Percentiles rank a stretch among this genome's conserved stretches.
phyloP scores from a whole-genome alignment of 768 basidiomycete species.

The Rhodotorula diobovata region DNA sequence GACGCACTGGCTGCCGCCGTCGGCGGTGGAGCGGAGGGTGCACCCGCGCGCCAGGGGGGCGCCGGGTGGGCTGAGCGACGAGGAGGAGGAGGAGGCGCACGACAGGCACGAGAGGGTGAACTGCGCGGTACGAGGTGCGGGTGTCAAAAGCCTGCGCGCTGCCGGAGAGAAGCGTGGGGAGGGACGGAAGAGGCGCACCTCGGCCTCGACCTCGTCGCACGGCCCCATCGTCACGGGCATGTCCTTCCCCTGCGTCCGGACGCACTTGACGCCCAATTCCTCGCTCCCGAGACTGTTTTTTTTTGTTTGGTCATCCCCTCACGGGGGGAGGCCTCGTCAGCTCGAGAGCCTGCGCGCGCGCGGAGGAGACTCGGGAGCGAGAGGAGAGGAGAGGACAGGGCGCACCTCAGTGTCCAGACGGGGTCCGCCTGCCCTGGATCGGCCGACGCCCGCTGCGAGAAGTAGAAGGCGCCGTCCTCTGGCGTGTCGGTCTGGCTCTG shows the following conservation, averaged over 20 bases:
- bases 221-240: neutral
- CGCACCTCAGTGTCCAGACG: neutral
- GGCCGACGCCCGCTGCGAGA: neutral
- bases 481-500: slow-evolving; percentile 12
- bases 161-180: neutral
- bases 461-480: neutral
- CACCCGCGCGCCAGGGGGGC: neutral
- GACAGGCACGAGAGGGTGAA: neutral
- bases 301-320: neutral
- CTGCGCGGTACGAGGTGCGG: neutral
- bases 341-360: too few relatives aligned
- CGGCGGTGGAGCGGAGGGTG: neutral
- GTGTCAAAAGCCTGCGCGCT: too few relatives aligned
- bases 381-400: neutral
- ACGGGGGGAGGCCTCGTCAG: too few relatives aligned
- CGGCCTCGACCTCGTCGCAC: neutral
- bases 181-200: neutral
- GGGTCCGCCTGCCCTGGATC: neutral
- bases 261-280: neutral
- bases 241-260: neutral
- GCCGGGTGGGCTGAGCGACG: neutral
- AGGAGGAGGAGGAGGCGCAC: neutral
- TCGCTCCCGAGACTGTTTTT: neutral
- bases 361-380: neutral
- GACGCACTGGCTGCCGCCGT: neutral